phyloP scores from a whole-genome alignment of 805 yeast species.

The Groenewaldozyma salmanticensis region DNA sequence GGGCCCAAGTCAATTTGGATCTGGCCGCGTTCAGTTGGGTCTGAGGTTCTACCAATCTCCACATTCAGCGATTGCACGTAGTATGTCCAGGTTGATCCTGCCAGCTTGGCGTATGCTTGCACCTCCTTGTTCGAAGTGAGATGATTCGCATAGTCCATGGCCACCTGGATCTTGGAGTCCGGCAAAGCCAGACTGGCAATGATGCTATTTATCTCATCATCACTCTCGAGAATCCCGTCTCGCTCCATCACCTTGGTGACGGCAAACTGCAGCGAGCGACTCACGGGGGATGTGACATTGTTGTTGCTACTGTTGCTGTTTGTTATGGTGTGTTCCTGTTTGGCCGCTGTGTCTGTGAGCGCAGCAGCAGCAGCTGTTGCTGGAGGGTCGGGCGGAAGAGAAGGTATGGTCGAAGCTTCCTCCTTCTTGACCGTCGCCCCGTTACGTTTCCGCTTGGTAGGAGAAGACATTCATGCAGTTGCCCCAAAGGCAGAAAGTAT shows the following conservation, averaged over 20 bases:
- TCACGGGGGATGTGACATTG: background rate
- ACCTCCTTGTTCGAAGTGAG: constrained; percentile 58
- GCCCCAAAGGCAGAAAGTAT: no score
- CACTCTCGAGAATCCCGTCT: constrained; percentile 8
- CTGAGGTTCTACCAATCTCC: constrained; percentile 79
- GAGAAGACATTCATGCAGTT: no score
- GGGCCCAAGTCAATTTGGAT: constrained; percentile 92
- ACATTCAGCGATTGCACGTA: constrained; percentile 73
- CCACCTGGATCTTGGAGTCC: constrained; percentile 65
- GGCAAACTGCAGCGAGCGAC: no score
- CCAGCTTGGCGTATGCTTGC: constrained; percentile 96
- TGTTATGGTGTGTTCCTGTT: background rate
- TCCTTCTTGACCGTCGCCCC: no score
- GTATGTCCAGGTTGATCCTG: constrained; percentile 89
- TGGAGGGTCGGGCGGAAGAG: no score
- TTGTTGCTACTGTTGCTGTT: constrained; percentile 1
- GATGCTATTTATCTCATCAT: constrained; percentile 62
- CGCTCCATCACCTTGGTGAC: background rate
- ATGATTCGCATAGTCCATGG: constrained; percentile 63
- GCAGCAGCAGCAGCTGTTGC: background rate
- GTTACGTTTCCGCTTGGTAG: no score
- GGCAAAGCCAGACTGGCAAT: constrained; percentile 64
- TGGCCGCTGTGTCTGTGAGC: background rate
- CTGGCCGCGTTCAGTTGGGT: constrained; percentile 13
- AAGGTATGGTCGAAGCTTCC: no score